Evolutionary conservation across 306 rosid genomes (phyloP).

Genomic region (Parietaria judaica): DNA sequence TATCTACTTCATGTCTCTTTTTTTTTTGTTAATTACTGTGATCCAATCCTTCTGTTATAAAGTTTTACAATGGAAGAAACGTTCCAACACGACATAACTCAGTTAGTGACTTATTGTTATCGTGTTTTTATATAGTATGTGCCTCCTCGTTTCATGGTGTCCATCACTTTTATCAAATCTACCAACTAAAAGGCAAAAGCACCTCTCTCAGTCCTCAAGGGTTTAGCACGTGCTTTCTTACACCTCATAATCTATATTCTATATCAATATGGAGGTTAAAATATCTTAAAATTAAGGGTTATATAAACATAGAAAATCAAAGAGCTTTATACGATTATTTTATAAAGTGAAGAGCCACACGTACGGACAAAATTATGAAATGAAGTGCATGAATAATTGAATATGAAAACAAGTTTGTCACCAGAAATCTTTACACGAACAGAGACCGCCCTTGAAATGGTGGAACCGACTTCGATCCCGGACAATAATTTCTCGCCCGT

Average conservation of each 20-base stretch:
- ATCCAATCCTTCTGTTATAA: background rate
- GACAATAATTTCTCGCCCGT: constrained; percentile 61
- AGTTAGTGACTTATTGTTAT: background rate
- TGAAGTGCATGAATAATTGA: background rate
- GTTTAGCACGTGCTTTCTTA: no score
- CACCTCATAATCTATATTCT: no score
- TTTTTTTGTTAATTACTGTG: background rate
- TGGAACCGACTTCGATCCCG: constrained; percentile 86
- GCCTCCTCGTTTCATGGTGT: background rate
- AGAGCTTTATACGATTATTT: no score
- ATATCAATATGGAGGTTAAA: no score
- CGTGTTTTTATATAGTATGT: background rate
- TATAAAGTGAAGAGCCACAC: no score
- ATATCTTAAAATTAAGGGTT: no score
- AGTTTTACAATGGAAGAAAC: background rate
- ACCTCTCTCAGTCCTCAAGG: background rate
- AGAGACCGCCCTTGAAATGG: constrained; percentile 64
- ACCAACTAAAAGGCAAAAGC: background rate
- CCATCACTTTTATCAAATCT: background rate
- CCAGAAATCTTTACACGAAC: constrained; percentile 86
- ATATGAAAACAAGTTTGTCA: constrained; percentile 24
- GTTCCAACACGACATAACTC: background rate
- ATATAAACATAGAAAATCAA: no score
- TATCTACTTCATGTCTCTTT: background rate
- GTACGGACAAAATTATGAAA: background rate